These are phyloP conservation scores for Sporobolomyces roseus DNA, from an alignment of 768 basidiomycete species.

Conservation along the genomic window DNA sequence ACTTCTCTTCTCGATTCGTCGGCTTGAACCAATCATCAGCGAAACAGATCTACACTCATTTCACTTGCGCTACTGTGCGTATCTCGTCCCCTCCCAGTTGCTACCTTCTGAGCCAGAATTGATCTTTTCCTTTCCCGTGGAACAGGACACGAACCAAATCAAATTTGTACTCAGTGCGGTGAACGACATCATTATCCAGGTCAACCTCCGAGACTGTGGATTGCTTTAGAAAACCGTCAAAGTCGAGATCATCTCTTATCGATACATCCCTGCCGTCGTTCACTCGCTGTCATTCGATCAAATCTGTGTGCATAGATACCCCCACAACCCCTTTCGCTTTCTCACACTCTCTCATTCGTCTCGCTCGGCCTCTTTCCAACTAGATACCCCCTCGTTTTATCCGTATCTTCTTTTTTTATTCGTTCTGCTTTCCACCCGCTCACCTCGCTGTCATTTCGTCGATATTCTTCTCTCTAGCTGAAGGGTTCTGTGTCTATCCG, in stretches of 20 bases:
- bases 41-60: conserved; percentile 51
- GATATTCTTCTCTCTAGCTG: too few species aligned
- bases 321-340: neutral
- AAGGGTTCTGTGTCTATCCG: too few species aligned
- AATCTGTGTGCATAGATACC: conserved; percentile 27
- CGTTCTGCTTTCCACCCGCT: too few species aligned
- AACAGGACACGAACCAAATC: conserved; percentile 42
- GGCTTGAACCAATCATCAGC: conserved; percentile 81
- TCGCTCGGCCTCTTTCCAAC: neutral
- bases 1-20: conserved; percentile 77
- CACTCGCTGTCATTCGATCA: too few species aligned
- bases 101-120: too few species aligned
- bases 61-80: conserved; percentile 41
- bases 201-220: conserved; percentile 43
- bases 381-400: too few species aligned
- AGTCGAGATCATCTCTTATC: too few species aligned
- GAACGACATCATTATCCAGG: conserved; percentile 45
- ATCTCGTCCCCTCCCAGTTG: too few species aligned
- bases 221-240: too few species aligned
- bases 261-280: too few species aligned
- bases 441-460: too few species aligned
- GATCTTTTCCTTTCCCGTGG: neutral
- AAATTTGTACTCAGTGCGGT: conserved; percentile 46
- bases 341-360: neutral
- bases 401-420: too few species aligned